phyloP scores from a whole-genome alignment of 2,329 filamentous ascomycete genomes.

The Diaporthe destruens region DNA sequence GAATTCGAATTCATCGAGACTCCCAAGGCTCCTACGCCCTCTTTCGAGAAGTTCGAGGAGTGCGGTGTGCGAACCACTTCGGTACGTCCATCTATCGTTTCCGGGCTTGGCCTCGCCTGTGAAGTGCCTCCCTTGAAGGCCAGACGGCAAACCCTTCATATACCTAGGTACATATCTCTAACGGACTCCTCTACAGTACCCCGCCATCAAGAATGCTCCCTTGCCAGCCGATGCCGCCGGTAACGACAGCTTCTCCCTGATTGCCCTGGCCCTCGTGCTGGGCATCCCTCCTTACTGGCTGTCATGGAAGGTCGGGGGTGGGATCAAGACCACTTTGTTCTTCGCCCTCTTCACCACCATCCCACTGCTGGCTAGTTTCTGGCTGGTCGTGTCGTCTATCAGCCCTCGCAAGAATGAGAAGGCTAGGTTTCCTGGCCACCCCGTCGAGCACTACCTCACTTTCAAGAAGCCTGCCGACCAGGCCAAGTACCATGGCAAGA shows the following conservation, averaged over 20 bases:
- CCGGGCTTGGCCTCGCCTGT: not conserved
- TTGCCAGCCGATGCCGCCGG: constrained; percentile 90
- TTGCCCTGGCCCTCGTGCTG: constrained; percentile 78
- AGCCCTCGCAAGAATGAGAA: constrained; percentile 95
- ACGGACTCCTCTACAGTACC: constrained; percentile 68
- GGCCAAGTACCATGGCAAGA: constrained; percentile 79
- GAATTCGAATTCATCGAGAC: constrained; percentile 76
- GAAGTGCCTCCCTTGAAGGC: not conserved
- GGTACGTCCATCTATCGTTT: constrained; percentile 53
- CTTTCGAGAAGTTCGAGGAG: constrained; percentile 64
- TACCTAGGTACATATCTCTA: constrained; percentile 11
- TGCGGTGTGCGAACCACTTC: constrained; percentile 68
- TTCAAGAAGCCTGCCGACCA: constrained; percentile 77
- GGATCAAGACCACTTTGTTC: constrained; percentile 89
- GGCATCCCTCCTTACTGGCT: constrained; percentile 81
- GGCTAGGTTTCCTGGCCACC: constrained; percentile 84
- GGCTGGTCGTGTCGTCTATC: constrained; percentile 82
- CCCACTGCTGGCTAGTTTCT: constrained; percentile 85
- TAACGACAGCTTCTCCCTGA: constrained; percentile 89
- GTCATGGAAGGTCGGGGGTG: constrained; percentile 85
- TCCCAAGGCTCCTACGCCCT: constrained; percentile 62
- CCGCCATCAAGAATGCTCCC: constrained; percentile 92
- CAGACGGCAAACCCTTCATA: not conserved
- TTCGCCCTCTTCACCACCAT: constrained; percentile 82
- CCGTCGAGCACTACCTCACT: constrained; percentile 89